Evolutionary conservation across 139 green algal species (phyloP), one percentile per base, ranked within the genome.

Genomic region (Coccomyxa sp.): DNA sequence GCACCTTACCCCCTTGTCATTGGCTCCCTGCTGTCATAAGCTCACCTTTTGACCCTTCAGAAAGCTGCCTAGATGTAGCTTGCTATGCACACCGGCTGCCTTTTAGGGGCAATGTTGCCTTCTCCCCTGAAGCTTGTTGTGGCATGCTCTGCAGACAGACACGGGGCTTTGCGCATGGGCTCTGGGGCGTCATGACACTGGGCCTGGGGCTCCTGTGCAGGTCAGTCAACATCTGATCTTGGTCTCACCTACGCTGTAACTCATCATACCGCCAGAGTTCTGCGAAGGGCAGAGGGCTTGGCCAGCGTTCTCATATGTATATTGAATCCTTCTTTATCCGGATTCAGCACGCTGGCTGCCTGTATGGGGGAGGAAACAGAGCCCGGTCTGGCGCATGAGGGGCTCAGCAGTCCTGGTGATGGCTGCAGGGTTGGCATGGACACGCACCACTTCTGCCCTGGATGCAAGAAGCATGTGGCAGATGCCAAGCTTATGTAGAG

Each of bases 401-500:
- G n/a, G n/a, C n/a, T n/a, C n/a, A n/a, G n/a, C n/a, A n/a, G 27
- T 73, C 10, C 39, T 73, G 9, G 33, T 73, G 68, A 73, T n/a
- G n/a, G n/a, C n/a, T n/a, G 50, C 8, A 68, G 39, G 8, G 40
- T 81, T 10, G 39, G 41, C 0, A 81, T 70, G 77, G 77, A 81
- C 68, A 81, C 68, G 5, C 54, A 64, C 31, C 77, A 81, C 40
- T 70, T 76, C 40, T 81, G 77, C 33, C 77, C 77, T 5, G 35
- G 70, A 39, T 81, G 77, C 55, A 68, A 68, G 55, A 74, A 58
- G 39, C 55, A 81, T 31, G 77, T 76, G 16, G 77, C 77, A 29
- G 68, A 44, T 27, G 68, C 77, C 22, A 81, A 81, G 41, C 68
- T 76, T 4, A 81, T 81, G 77, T 81, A n/a, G n/a, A n/a, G n/a